These are phyloP conservation scores for Fusarium buharicum DNA, from an alignment of 2,329 filamentous ascomycete genomes.

Conservation along the genomic window DNA sequence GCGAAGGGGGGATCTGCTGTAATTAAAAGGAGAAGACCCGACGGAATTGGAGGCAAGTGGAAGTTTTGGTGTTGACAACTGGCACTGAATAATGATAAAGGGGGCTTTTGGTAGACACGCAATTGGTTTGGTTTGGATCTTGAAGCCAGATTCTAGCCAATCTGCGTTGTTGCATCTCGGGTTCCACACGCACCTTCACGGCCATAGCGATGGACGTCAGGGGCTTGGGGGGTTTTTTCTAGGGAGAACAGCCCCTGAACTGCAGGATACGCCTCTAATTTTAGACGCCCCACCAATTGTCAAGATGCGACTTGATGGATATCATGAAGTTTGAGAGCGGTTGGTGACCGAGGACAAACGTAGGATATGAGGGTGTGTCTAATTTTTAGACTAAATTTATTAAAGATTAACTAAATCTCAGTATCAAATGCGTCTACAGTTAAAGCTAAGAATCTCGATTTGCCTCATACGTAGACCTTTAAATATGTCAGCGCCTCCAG, in stretches of 20 bases:
- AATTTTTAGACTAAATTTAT: neutral
- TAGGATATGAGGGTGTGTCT: neutral
- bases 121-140: slow-evolving; percentile 32
- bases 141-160: slow-evolving; percentile 32
- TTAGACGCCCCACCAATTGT: slow-evolving; percentile 36
- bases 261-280: slow-evolving; percentile 34
- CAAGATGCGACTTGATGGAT: slow-evolving; percentile 17
- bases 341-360: neutral
- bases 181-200: slow-evolving; percentile 19
- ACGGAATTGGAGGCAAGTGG: neutral
- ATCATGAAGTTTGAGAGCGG: slow-evolving; percentile 29
- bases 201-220: slow-evolving; percentile 34
- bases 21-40: slow-evolving; percentile 24
- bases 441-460: neutral
- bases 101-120: slow-evolving; percentile 26
- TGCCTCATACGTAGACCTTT: slow-evolving; percentile 12
- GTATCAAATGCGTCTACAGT: neutral
- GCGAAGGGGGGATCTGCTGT: slow-evolving; percentile 13
- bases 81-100: slow-evolving; percentile 28
- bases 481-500: slow-evolving; percentile 30
- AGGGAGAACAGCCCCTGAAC: slow-evolving; percentile 30
- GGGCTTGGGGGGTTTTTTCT: slow-evolving; percentile 19
- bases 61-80: slow-evolving; percentile 21
- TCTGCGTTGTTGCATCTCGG: slow-evolving; percentile 17
- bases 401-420: neutral